Conservation (phyloP, 306 rosid genomes). For the Medicago ruthenica region DNA sequence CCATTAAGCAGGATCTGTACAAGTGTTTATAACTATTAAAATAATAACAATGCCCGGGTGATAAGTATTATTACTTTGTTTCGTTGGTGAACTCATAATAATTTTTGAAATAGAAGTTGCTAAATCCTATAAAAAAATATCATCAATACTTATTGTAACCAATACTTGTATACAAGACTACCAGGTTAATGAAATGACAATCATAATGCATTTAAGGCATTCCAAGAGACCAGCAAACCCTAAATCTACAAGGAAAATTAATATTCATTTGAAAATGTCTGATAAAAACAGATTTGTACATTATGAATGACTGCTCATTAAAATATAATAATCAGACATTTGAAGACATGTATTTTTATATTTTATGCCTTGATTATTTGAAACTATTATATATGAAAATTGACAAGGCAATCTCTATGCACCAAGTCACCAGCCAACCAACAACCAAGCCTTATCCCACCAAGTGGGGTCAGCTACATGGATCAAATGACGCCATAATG, state of each 20-base stretch:
- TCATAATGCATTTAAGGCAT: constrained; percentile 16
- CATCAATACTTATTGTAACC: background rate
- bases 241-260: background rate
- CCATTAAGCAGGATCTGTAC: constrained; percentile 80
- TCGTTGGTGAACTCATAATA: constrained; percentile 6
- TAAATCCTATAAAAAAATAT: constrained; percentile 12
- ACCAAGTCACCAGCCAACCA: no score
- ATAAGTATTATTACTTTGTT: constrained; percentile 16
- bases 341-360: background rate
- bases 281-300: background rate
- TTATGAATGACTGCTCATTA: background rate
- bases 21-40: constrained; percentile 34
- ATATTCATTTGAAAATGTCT: background rate
- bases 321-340: background rate
- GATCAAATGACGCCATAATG: no score
- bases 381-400: background rate
- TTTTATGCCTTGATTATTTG: background rate
- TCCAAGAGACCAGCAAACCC: no score
- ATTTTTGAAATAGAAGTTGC: constrained; percentile 23
- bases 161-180: constrained; percentile 3
- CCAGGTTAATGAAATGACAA: constrained; percentile 20
- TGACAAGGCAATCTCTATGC: background rate
- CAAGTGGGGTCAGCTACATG: no score
- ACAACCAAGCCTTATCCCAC: no score
- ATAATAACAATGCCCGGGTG: constrained; percentile 1